Percentiles rank a stretch among this genome's conserved stretches.
Evolutionary conservation across 805 yeast species (phyloP).

Genomic region (Spathaspora girioi): DNA sequence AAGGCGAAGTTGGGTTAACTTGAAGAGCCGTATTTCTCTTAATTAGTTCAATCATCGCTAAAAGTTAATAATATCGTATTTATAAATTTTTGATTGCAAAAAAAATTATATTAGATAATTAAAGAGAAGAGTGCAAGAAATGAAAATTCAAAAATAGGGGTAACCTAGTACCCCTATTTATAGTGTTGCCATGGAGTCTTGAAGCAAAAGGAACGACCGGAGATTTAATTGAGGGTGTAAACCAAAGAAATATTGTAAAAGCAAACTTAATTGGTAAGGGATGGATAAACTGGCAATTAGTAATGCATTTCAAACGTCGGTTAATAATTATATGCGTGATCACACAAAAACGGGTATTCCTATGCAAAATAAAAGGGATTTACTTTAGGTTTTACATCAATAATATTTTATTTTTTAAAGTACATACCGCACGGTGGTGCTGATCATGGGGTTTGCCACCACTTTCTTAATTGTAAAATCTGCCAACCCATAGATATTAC

Average conservation of each 20-base stretch:
- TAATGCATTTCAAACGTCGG: not conserved
- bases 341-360: not conserved
- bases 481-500: not conserved
- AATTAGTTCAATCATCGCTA: conserved; percentile 4
- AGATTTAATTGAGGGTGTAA: not conserved
- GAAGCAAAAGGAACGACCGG: not conserved
- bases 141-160: conserved; percentile 1
- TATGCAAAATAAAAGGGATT: not conserved
- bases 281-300: not conserved
- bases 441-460: not conserved
- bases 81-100: conserved; percentile 20
- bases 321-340: not conserved
- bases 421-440: not conserved
- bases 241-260: not conserved
- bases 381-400: not conserved
- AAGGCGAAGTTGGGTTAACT: conserved; percentile 37
- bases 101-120: conserved; percentile 1
- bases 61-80: conserved; percentile 56
- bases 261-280: not conserved
- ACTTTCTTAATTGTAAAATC: not conserved
- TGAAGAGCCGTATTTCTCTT: conserved; percentile 34
- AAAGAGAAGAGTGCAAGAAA: not conserved
- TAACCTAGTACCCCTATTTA: not conserved
- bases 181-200: not conserved
- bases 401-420: not conserved